Evolutionary conservation across 1,284 basidiomycete genomes (phyloP).

Genomic region (Psilocybe mexicana): DNA sequence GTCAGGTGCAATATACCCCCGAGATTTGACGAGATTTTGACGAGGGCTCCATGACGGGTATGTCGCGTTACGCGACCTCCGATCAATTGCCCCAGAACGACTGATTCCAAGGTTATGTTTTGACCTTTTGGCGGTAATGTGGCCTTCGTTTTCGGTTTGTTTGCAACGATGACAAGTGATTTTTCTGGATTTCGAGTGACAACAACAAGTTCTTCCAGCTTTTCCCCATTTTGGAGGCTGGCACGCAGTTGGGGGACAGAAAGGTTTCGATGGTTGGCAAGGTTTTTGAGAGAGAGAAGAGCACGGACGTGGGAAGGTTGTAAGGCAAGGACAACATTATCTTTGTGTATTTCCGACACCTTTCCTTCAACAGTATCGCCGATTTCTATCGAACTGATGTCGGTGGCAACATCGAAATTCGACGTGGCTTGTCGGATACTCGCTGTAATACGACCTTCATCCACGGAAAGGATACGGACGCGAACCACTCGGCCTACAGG

Average conservation of each 20-base stretch:
- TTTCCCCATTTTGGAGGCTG: slow-evolving; percentile 71
- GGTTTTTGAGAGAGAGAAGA: slow-evolving; percentile 82
- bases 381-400: slow-evolving; percentile 75
- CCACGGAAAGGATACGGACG: slow-evolving; percentile 81
- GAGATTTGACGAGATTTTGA: slow-evolving; percentile 73
- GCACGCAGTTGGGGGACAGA: slow-evolving; percentile 72
- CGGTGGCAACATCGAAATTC: slow-evolving; percentile 48
- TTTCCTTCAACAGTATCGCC: slow-evolving; percentile 74
- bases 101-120: slow-evolving; percentile 60
- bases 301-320: slow-evolving; percentile 75
- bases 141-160: slow-evolving; percentile 57
- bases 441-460: slow-evolving; percentile 73
- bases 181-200: slow-evolving; percentile 90
- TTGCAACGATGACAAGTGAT: slow-evolving; percentile 85
- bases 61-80: slow-evolving; percentile 78
- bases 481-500: slow-evolving; percentile 83
- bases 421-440: slow-evolving; percentile 85
- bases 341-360: slow-evolving; percentile 80
- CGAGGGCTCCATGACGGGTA: slow-evolving; percentile 64
- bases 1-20: slow-evolving; percentile 79
- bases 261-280: slow-evolving; percentile 80
- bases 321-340: slow-evolving; percentile 78
- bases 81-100: slow-evolving; percentile 72
- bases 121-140: slow-evolving; percentile 49
- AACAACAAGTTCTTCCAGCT: slow-evolving; percentile 79